Evolutionary conservation across 2,329 filamentous ascomycete species (phyloP).

Genomic region (Bipolaris oryzae): DNA sequence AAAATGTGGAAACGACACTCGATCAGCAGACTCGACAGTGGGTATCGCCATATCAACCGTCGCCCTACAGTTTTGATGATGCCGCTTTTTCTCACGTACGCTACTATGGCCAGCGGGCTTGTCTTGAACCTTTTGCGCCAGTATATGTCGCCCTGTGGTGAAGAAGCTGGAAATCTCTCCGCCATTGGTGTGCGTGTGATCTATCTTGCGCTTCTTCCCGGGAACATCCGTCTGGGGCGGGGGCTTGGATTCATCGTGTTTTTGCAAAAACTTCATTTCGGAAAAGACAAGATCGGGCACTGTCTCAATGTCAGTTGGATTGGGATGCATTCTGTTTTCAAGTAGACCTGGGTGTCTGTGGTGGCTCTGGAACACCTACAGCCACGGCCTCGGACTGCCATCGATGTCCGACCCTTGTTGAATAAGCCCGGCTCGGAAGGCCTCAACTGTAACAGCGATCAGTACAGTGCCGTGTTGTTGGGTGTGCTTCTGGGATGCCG

Average conservation of each 20-base stretch:
- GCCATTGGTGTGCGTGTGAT: slow-evolving; percentile 40
- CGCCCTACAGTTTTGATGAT: slow-evolving; percentile 17
- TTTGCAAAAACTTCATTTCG: slow-evolving; percentile 57
- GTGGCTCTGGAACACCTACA: slow-evolving; percentile 37
- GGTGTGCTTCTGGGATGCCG: not conserved
- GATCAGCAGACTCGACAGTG: slow-evolving; percentile 44
- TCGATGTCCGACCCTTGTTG: slow-evolving; percentile 57
- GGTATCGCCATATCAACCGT: slow-evolving; percentile 26
- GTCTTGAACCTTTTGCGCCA: slow-evolving; percentile 33
- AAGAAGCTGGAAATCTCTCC: slow-evolving; percentile 57
- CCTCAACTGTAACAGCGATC: slow-evolving; percentile 50
- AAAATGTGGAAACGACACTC: slow-evolving; percentile 46
- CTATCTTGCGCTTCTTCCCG: slow-evolving; percentile 43
- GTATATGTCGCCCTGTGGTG: slow-evolving; percentile 34
- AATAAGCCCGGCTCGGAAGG: slow-evolving; percentile 54
- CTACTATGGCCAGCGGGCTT: slow-evolving; percentile 7
- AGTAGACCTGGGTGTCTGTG: not conserved
- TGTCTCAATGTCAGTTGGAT: slow-evolving; percentile 35
- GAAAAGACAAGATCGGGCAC: slow-evolving; percentile 60
- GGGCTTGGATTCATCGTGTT: slow-evolving; percentile 39
- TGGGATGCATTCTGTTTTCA: not conserved
- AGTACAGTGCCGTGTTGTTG: slow-evolving; percentile 21
- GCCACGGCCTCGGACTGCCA: slow-evolving; percentile 51
- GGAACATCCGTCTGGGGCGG: slow-evolving; percentile 25
- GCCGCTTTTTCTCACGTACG: slow-evolving; percentile 10